These are phyloP conservation scores for Aquilaria yunnanensis DNA, from an alignment of 345 rosid genomes.

Conservation along the genomic window DNA sequence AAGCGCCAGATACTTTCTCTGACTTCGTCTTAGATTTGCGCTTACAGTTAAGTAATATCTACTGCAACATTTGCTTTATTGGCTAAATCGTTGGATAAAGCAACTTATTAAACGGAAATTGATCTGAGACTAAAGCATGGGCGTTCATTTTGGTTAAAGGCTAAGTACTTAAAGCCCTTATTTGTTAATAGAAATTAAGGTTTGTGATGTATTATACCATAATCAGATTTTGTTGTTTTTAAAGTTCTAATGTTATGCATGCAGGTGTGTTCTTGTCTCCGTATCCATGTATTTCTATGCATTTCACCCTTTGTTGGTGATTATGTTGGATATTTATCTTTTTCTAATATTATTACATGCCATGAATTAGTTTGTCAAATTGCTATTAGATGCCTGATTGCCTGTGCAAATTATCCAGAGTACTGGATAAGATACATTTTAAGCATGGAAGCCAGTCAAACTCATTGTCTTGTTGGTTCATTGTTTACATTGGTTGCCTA, in stretches of 20 bases:
- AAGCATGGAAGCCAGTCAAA: conserved; percentile 76
- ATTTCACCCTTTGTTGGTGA: conserved; percentile 47
- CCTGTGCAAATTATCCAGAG: conserved; percentile 93
- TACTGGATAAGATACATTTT: conserved; percentile 87
- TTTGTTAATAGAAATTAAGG: conserved; percentile 75
- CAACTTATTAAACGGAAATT: conserved; percentile 87
- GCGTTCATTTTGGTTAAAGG: conserved; percentile 88
- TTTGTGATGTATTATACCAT: conserved; percentile 43
- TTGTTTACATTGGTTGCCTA: conserved; percentile 27
- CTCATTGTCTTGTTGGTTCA: neutral
- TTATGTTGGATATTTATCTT: conserved; percentile 1
- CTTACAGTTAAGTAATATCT: conserved; percentile 86
- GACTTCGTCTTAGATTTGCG: neutral
- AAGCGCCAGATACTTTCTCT: conserved; percentile 51
- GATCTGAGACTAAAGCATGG: conserved; percentile 95
- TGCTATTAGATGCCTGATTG: conserved; percentile 90
- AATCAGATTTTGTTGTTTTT: conserved; percentile 37
- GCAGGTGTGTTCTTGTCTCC: conserved; percentile 95
- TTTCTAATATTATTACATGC: conserved; percentile 19
- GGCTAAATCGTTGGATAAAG: conserved; percentile 99
- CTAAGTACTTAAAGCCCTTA: conserved; percentile 89
- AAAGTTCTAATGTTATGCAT: conserved; percentile 88
- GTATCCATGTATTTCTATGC: conserved; percentile 93
- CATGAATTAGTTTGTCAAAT: conserved; percentile 65
- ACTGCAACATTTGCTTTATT: conserved; percentile 93